These are phyloP conservation scores for Punica granatum DNA, from an alignment of 345 rosid species.

Conservation along the genomic window DNA sequence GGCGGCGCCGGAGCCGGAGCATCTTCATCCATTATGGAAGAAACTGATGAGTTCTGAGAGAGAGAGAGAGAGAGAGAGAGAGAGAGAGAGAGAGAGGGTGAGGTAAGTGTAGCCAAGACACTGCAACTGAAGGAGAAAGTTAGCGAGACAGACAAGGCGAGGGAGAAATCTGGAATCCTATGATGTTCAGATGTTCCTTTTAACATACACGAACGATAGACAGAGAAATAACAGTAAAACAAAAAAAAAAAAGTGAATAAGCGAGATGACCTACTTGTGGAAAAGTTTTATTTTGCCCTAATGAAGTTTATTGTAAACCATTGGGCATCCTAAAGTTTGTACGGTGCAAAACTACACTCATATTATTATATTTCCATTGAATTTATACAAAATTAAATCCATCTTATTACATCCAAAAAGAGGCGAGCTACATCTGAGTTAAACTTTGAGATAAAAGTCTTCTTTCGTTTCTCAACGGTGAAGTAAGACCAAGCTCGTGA, in stretches of 20 bases:
- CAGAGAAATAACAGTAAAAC: no score
- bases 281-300: no score
- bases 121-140: background rate
- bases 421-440: no score
- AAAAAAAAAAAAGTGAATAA: background rate
- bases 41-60: background rate
- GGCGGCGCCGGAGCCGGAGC: constrained; percentile 9
- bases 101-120: background rate
- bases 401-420: no score
- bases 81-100: background rate
- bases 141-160: background rate
- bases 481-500: no score
- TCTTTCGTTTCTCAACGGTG: no score
- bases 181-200: no score
- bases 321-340: background rate
- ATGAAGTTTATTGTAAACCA: background rate
- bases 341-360: no score
- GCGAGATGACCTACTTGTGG: background rate
- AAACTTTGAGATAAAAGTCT: no score
- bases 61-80: background rate
- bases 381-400: no score
- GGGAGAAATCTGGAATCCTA: background rate
- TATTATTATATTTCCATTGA: no score
- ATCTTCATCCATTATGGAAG: constrained; percentile 18
- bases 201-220: background rate